Percentiles rank a stretch among this genome's conserved stretches.
phyloP scores from a whole-genome alignment of 805 yeast genomes.

The Saccharomycopsis oosterbeekiorum region DNA sequence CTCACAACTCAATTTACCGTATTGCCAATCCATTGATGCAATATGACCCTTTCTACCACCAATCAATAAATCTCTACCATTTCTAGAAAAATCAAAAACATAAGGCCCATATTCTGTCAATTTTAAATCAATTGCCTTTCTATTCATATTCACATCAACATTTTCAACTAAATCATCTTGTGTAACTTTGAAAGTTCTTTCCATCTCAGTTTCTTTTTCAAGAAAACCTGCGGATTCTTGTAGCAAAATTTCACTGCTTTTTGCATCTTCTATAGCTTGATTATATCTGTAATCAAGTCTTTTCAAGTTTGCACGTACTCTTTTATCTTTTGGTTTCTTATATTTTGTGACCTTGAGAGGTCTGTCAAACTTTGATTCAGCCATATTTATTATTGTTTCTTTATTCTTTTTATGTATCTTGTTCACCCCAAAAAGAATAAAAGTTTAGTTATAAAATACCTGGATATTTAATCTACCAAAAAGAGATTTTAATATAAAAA shows the following conservation, averaged over 20 bases:
- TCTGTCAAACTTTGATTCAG: not conserved
- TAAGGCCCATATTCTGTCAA: constrained; percentile 84
- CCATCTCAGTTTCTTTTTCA: constrained; percentile 91
- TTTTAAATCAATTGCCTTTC: constrained; percentile 64
- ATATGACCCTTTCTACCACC: constrained; percentile 93
- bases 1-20: constrained; percentile 74
- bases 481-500: no score
- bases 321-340: constrained; percentile 34
- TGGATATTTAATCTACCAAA: no score
- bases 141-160: constrained; percentile 69
- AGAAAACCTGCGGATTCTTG: constrained; percentile 79
- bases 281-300: constrained; percentile 61
- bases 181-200: constrained; percentile 73
- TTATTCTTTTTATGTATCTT: no score
- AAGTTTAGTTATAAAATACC: no score
- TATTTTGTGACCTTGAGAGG: not conserved
- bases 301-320: constrained; percentile 55
- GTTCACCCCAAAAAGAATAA: not conserved
- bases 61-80: constrained; percentile 75
- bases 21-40: constrained; percentile 93
- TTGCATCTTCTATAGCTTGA: constrained; percentile 75
- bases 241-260: constrained; percentile 73
- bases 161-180: constrained; percentile 69
- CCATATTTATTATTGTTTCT: not conserved
- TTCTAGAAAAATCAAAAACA: constrained; percentile 66